Base-by-base conservation (phyloP, 768 basidiomycete genomes). In the Lactifluus pinguis region DNA sequence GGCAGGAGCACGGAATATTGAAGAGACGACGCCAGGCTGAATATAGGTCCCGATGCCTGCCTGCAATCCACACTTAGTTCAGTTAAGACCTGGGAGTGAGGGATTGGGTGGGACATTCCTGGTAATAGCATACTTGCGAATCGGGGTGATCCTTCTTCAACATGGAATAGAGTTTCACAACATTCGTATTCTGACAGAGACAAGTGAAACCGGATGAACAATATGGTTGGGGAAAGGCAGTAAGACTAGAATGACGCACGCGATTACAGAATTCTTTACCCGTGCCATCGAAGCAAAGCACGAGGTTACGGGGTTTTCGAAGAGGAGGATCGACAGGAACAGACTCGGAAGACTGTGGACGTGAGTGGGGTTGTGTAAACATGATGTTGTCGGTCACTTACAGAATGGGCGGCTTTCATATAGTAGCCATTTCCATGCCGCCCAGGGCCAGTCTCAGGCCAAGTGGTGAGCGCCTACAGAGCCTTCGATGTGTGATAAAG, bases 21-120 rank as follows among this genome's bases (percentile, higher is more conserved):
- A 84, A 1, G 83, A 80, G 19, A 89, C 83, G 15, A 81, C 77
- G 0, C 86, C 85, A 1, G 87, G 85, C 76, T 75, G 68, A 76
- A 83, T 74, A 72, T 80, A 79, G 0, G 75, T 76, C 5, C 76
- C 77, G 6, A 81, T 60, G 19, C 80, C 80, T 13, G 77, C 72
- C 78, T 80, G 47, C 15, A 34, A 34, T 34, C 4, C 10, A 3
- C 25, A 19, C 29, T 49, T 15, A 25, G 25, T 49, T 29, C 3
- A 10, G 10, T 49, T 49, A 5, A 30, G 11, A 30, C 2, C 21
- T 15, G 11, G 25, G 25, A 13, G 13, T 25, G 25, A 49, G 10
- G 29, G 11, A 49, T 19, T 19, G n/a, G 19, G n/a, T 10, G n/a
- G 13, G 41, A 10, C 21, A 65, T 69, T 25, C 85, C 74, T 91